Percentiles rank a stretch among this genome's conserved stretches.
These are phyloP conservation scores for Scytalidium lignicola DNA, from an alignment of 2,329 filamentous ascomycete species.

Conservation along the genomic window DNA sequence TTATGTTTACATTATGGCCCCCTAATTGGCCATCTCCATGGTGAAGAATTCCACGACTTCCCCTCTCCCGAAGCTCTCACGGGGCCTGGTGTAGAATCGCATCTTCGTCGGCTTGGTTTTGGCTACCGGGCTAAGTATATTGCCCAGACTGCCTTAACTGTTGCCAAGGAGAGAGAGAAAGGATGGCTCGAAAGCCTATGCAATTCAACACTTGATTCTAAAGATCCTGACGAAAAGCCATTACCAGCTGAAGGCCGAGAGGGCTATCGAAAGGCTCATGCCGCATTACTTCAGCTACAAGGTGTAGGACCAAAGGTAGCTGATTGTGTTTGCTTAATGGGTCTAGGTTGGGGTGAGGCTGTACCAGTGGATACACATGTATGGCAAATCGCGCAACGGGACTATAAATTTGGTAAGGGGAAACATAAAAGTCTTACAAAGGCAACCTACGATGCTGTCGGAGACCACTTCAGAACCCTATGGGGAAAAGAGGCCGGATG, in stretches of 20 bases:
- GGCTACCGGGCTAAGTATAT: constrained; percentile 95
- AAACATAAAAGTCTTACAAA: constrained; percentile 85
- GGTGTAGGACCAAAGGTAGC: constrained; percentile 96
- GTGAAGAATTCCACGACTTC: constrained; percentile 79
- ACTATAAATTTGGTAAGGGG: constrained; percentile 85
- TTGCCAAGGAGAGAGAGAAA: constrained; percentile 60
- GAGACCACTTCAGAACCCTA: constrained; percentile 78
- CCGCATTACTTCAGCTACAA: constrained; percentile 69
- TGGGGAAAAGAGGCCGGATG: constrained; percentile 96
- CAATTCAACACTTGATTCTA: constrained; percentile 78
- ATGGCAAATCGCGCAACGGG: constrained; percentile 95
- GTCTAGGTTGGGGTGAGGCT: constrained; percentile 89
- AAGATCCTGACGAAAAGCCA: constrained; percentile 45
- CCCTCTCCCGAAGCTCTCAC: constrained; percentile 71
- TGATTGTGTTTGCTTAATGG: constrained; percentile 95
- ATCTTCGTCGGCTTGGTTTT: constrained; percentile 79
- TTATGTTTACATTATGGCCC: constrained; percentile 82
- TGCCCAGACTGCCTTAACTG: constrained; percentile 72
- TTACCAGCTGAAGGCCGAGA: constrained; percentile 41
- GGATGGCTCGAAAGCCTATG: constrained; percentile 74
- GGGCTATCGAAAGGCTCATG: constrained; percentile 74
- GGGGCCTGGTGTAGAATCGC: constrained; percentile 68
- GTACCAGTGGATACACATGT: constrained; percentile 97
- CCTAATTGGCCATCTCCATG: constrained; percentile 64
- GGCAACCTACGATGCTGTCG: constrained; percentile 81